phyloP scores from a whole-genome alignment of 2,329 filamentous ascomycete genomes.

The Parascedosporium putredinis region DNA sequence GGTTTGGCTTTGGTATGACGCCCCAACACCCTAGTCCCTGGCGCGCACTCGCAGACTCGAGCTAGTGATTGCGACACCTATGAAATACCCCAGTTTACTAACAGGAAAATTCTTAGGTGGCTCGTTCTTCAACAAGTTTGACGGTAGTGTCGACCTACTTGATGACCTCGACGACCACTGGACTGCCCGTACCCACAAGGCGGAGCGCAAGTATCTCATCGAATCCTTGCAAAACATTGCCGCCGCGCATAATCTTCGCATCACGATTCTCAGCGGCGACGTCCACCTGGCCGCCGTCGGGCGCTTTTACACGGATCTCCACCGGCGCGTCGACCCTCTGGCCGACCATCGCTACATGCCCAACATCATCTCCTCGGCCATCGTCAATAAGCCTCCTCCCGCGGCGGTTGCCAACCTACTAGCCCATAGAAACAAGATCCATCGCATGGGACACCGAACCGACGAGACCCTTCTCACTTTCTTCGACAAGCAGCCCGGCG shows the following conservation, averaged over 20 bases:
- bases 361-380: conserved; percentile 88
- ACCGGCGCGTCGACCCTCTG: conserved; percentile 64
- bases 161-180: conserved; percentile 96
- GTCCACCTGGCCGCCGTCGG: conserved; percentile 88
- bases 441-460: conserved; percentile 59
- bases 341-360: conserved; percentile 89
- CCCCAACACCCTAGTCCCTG: neutral
- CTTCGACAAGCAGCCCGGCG: conserved; percentile 81
- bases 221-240: conserved; percentile 75
- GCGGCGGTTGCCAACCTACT: conserved; percentile 81
- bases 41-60: too few relatives aligned
- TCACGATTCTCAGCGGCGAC: conserved; percentile 89
- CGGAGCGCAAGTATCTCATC: conserved; percentile 69
- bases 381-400: conserved; percentile 89
- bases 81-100: too few relatives aligned
- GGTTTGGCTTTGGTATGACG: conserved; percentile 61
- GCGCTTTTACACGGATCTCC: conserved; percentile 87
- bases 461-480: conserved; percentile 91
- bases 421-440: conserved; percentile 77
- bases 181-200: conserved; percentile 83
- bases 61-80: too few relatives aligned
- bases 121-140: conserved; percentile 84
- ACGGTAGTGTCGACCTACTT: conserved; percentile 83
- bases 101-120: conserved; percentile 53
- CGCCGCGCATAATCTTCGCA: conserved; percentile 74